These are phyloP conservation scores for Thelephora aurantiotincta DNA, from an alignment of 768 basidiomycete species.

Conservation along the genomic window DNA sequence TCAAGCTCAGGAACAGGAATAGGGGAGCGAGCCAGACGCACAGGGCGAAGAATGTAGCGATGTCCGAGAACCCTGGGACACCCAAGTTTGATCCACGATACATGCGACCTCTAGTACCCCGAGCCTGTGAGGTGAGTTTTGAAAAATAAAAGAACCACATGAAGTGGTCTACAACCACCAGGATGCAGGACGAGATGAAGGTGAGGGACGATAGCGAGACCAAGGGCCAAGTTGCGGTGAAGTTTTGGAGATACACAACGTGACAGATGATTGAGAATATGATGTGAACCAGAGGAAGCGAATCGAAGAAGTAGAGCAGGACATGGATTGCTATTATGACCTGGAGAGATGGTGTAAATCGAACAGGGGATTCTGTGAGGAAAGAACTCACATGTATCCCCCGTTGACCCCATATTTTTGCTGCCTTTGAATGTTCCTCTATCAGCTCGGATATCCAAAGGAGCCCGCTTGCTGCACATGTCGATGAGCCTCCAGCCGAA, in stretches of 20 bases:
- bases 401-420: conserved; percentile 73
- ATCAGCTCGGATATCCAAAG: conserved; percentile 91
- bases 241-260: conserved; percentile 84
- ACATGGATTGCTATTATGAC: conserved; percentile 65
- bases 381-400: conserved; percentile 65
- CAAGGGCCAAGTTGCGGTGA: conserved; percentile 79
- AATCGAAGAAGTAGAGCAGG: conserved; percentile 66
- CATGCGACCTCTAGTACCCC: conserved; percentile 29
- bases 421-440: conserved; percentile 77
- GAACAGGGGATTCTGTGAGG: background rate
- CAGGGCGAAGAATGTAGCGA: conserved; percentile 71
- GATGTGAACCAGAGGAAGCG: conserved; percentile 62
- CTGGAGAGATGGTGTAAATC: conserved; percentile 26
- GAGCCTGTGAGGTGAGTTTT: conserved; percentile 46
- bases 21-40: conserved; percentile 86
- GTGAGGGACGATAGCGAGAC: conserved; percentile 79
- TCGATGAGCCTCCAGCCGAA: conserved; percentile 5
- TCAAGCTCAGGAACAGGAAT: conserved; percentile 90
- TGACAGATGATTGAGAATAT: conserved; percentile 78
- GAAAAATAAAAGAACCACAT: conserved; percentile 96
- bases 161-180: conserved; percentile 88
- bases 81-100: conserved; percentile 25
- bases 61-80: conserved; percentile 43
- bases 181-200: conserved; percentile 74
- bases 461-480: conserved; percentile 67